Evolutionary conservation across 106 monocot species (phyloP).

Genomic region (Agapanthus africanus): DNA sequence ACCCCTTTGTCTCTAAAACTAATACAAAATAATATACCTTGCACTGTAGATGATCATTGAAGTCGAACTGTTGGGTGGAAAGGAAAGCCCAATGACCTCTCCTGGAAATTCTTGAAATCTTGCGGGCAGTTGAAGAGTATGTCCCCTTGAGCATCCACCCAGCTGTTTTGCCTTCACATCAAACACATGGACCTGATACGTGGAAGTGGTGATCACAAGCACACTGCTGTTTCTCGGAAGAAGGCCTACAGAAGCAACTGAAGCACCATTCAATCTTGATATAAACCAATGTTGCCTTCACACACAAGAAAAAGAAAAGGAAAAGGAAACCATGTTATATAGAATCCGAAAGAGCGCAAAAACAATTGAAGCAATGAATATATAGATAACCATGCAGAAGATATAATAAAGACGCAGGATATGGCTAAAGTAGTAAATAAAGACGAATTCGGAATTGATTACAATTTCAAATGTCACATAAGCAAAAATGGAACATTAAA

Average conservation of each 20-base stretch:
- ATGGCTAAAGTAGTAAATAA: too few relatives aligned
- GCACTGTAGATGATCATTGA: slow-evolving; percentile 84
- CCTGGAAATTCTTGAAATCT: slow-evolving; percentile 97
- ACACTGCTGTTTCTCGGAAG: slow-evolving; percentile 60
- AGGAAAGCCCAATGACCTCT: slow-evolving; percentile 83
- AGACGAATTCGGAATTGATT: too few relatives aligned
- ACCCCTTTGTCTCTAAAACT: background rate
- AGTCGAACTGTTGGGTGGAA: slow-evolving; percentile 69
- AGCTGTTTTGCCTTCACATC: slow-evolving; percentile 89
- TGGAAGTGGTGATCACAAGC: slow-evolving; percentile 73
- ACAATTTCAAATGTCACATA: too few relatives aligned
- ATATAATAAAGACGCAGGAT: too few relatives aligned
- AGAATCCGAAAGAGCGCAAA: too few relatives aligned
- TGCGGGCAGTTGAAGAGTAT: slow-evolving; percentile 52
- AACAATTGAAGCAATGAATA: too few relatives aligned
- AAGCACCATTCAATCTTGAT: slow-evolving; percentile 71
- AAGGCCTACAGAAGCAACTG: slow-evolving; percentile 89
- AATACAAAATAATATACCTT: slow-evolving; percentile 68
- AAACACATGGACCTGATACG: slow-evolving; percentile 76
- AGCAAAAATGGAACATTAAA: too few relatives aligned
- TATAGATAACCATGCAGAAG: too few relatives aligned
- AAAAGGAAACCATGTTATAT: background rate
- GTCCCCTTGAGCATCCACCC: slow-evolving; percentile 77
- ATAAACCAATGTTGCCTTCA: slow-evolving; percentile 96
- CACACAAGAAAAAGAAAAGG: slow-evolving; percentile 3